Evolutionary conservation across 176 grass and related monocot species (phyloP).

Genomic region (Neostapfia colusana): DNA sequence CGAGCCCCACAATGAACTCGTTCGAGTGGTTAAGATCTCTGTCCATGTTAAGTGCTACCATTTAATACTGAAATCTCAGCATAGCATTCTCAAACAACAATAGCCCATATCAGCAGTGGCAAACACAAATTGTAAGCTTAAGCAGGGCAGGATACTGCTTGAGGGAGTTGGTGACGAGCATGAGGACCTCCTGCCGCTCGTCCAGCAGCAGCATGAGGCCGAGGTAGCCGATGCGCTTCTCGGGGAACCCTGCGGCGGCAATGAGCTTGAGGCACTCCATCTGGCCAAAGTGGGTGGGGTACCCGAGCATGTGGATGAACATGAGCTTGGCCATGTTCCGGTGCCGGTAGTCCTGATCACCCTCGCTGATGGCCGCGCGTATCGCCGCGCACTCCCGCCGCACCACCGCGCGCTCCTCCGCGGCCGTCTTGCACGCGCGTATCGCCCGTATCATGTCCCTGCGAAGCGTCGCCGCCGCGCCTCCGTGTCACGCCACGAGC

Average conservation of each 20-base stretch:
- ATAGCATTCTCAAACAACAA: not conserved
- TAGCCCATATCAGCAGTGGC: not conserved
- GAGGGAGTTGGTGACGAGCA: constrained; percentile 99
- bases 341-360: constrained; percentile 89
- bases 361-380: constrained; percentile 91
- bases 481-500: not conserved
- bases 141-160: constrained; percentile 82
- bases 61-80: constrained; percentile 20
- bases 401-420: constrained; percentile 95
- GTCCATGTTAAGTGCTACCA: constrained; percentile 50
- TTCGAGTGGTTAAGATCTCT: constrained; percentile 99
- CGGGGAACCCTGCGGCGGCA: constrained; percentile 89
- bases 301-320: constrained; percentile 99
- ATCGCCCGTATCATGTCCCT: constrained; percentile 99
- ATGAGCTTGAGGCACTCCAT: constrained; percentile 99
- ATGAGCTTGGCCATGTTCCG: constrained; percentile 98
- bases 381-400: constrained; percentile 98
- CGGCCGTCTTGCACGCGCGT: constrained; percentile 96
- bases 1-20: constrained; percentile 97
- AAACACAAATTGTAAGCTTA: constrained; percentile 24
- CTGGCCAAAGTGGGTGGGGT: constrained; percentile 99
- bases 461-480: not conserved
- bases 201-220: constrained; percentile 97
- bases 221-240: constrained; percentile 98
- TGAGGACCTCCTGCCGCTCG: constrained; percentile 99